phyloP scores from a whole-genome alignment of 2,329 filamentous ascomycete species.

The Neofusicoccum umdonicola region DNA sequence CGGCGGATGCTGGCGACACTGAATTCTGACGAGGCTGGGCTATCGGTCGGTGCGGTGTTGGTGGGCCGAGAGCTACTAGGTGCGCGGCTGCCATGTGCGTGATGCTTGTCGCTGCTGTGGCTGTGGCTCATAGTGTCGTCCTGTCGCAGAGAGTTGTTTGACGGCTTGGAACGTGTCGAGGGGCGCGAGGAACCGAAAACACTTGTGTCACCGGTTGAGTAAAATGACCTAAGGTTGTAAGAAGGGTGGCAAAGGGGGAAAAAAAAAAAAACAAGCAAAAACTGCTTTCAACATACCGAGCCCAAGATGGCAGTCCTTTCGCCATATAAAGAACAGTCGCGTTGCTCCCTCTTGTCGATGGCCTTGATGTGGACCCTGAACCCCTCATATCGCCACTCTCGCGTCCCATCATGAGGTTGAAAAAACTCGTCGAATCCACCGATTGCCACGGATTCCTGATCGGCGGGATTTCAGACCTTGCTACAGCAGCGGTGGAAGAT shows the following conservation, averaged over 20 bases:
- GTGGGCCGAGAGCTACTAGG: slow-evolving; percentile 6
- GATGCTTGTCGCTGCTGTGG: background rate
- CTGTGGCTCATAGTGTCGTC: background rate
- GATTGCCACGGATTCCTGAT: slow-evolving; percentile 16
- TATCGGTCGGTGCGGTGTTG: slow-evolving; percentile 8
- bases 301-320: slow-evolving; percentile 6
- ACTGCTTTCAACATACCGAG: background rate
- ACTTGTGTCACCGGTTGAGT: slow-evolving; percentile 7
- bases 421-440: slow-evolving; percentile 5
- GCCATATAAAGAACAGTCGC: background rate
- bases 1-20: slow-evolving; percentile 13
- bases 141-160: background rate
- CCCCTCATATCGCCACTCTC: background rate
- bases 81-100: background rate
- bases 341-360: background rate
- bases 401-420: slow-evolving; percentile 1
- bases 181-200: slow-evolving; percentile 1
- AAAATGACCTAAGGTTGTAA: slow-evolving; percentile 6
- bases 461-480: background rate
- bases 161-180: slow-evolving; percentile 3
- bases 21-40: slow-evolving; percentile 16
- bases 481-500: background rate
- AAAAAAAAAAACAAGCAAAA: too few relatives aligned
- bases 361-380: background rate
- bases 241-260: background rate